Conservation (phyloP, 495 filamentous ascomycete species). For the Hyphodiscus hymeniophilus region DNA sequence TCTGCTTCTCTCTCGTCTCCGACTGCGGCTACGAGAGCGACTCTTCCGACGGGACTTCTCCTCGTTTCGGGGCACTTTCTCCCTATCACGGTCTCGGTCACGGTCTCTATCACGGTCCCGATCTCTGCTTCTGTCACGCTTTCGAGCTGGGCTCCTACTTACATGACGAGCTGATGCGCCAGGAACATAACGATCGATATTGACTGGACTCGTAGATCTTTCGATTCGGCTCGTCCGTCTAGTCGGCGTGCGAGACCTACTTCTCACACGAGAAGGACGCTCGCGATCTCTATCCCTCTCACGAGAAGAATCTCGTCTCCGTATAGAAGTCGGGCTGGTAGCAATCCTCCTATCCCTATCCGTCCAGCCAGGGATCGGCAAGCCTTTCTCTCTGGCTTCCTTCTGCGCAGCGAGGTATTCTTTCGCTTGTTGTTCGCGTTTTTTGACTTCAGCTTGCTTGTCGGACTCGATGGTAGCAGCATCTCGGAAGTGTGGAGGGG, state of each 20-base stretch:
- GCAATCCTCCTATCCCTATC: constrained; percentile 2
- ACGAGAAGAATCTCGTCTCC: constrained; percentile 15
- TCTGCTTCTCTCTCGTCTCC: constrained; percentile 15
- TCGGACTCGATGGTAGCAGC: constrained; percentile 27
- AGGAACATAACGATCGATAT: constrained; percentile 51
- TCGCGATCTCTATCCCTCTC: constrained; percentile 14
- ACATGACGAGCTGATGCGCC: constrained; percentile 12
- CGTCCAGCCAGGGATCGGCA: constrained; percentile 31
- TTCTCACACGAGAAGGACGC: constrained; percentile 10
- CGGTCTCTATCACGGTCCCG: constrained; percentile 29
- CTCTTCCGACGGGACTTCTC: constrained; percentile 9
- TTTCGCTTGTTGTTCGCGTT: constrained; percentile 50
- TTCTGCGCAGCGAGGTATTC: constrained; percentile 45
- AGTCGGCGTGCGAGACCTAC: constrained; percentile 17
- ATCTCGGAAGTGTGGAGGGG: constrained; percentile 3
- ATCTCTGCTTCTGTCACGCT: constrained; percentile 22
- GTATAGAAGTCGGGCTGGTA: constrained; percentile 10
- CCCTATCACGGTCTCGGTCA: constrained; percentile 26
- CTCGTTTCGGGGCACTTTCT: constrained; percentile 17
- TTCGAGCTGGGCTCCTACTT: constrained; percentile 17
- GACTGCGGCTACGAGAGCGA: constrained; percentile 6
- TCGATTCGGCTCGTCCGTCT: constrained; percentile 29
- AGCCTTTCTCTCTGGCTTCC: constrained; percentile 41
- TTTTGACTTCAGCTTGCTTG: constrained; percentile 46
- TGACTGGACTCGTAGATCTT: constrained; percentile 34